Evolutionary conservation across 2,329 filamentous ascomycete species (phyloP).

Genomic region (Cladosporium sp.): DNA sequence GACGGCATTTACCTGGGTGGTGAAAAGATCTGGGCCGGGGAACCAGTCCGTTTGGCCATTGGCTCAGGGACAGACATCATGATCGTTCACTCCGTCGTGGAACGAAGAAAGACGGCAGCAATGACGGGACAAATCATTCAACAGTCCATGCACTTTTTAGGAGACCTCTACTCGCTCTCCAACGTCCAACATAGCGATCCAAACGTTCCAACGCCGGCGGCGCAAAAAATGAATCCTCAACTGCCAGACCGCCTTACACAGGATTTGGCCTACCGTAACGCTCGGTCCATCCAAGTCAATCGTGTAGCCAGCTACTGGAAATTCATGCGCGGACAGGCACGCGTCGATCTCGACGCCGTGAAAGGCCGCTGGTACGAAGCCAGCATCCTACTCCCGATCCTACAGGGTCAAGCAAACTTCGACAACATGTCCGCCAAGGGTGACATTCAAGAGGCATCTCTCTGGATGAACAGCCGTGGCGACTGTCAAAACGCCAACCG

Average conservation of each 20-base stretch:
- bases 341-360: slow-evolving; percentile 44
- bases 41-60: slow-evolving; percentile 50
- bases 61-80: slow-evolving; percentile 47
- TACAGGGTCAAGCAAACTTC: slow-evolving; percentile 26
- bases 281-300: slow-evolving; percentile 36
- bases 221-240: slow-evolving; percentile 32
- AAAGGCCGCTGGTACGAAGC: slow-evolving; percentile 61
- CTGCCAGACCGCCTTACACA: slow-evolving; percentile 50
- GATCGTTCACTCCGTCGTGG: slow-evolving; percentile 42
- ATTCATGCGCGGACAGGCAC: slow-evolving; percentile 31
- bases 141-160: slow-evolving; percentile 39
- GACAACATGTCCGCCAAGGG: slow-evolving; percentile 22
- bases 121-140: slow-evolving; percentile 21
- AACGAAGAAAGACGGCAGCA: slow-evolving; percentile 24
- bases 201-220: slow-evolving; percentile 31
- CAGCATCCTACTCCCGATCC: slow-evolving; percentile 44
- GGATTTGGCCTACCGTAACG: slow-evolving; percentile 48
- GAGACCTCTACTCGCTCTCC: slow-evolving; percentile 51
- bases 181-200: slow-evolving; percentile 36
- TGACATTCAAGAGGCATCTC: slow-evolving; percentile 30
- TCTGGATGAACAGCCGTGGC: slow-evolving; percentile 34
- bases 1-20: slow-evolving; percentile 54
- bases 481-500: slow-evolving; percentile 32
- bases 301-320: slow-evolving; percentile 40
- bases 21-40: slow-evolving; percentile 58